Evolutionary conservation across 257 asterid species (phyloP), one percentile per base, ranked within the genome.

Genomic region (Primulina huaijiensis): DNA sequence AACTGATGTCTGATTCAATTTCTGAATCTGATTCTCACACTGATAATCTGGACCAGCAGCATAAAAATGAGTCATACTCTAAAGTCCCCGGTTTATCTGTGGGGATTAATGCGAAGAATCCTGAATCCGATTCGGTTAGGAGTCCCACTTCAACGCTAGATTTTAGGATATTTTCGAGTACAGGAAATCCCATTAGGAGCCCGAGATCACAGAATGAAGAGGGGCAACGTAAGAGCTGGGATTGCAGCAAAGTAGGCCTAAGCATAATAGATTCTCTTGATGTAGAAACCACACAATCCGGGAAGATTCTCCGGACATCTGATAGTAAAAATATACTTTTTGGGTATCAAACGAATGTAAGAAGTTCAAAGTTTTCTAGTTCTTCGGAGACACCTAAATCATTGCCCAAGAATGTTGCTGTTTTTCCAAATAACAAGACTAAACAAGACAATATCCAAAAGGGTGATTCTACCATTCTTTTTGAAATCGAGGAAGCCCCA

Each of bases 251-350:
- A 79, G 83, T 84, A 60, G 99, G 99, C 60, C 87, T 94, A 64
- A 78, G 99, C 82, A 91, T 94, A 69, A 72, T 91, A 60, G 92
- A 94, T 78, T 81, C 97, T 64, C 95, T 91, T 53, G 96, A 87
- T 64, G 75, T 76, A n/a, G 86, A 82, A 59, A 70, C 69, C 64
- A 76, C 77, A 72, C 76, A 69, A 19, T 66, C 67, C 0, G 88
- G 84, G 73, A 84, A 80, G 58, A 79, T 68, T 70, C 56, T 81
- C 25, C 72, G 65, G 35, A 74, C 86, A 14, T 81, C 89, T 8
- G 84, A 80, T 72, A 82, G 95, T 76, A 91, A 81, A 67, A 89
- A 52, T 60, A 82, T 87, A 76, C 74, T 85, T 78, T 77, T 87
- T 61, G 90, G 89, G 65, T 83, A 85, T 25, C 91, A 87, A 61